These are phyloP conservation scores for Sisymbrium altissimum DNA, from an alignment of 345 rosid species.

Conservation along the genomic window DNA sequence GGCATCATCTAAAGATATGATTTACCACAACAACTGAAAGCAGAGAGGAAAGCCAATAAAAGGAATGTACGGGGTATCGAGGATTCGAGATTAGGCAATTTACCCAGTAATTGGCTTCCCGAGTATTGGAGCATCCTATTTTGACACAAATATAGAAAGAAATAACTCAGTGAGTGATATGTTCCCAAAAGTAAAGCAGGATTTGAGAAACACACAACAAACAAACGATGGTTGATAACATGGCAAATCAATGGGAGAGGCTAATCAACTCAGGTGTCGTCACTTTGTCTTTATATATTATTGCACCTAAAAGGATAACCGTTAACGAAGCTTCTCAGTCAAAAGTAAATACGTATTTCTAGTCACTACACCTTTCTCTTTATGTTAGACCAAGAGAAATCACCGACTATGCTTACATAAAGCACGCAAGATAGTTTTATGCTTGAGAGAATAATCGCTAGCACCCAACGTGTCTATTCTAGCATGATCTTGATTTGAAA, in stretches of 20 bases:
- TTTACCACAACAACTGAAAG: conserved; percentile 5
- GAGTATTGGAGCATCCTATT: conserved; percentile 84
- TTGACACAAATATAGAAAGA: conserved; percentile 19
- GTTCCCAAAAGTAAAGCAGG: background rate
- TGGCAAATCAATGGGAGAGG: conserved; percentile 3
- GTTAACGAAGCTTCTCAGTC: background rate
- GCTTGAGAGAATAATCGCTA: background rate
- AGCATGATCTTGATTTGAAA: conserved; percentile 2
- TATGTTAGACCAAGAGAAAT: background rate
- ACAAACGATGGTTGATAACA: background rate
- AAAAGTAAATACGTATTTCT: background rate
- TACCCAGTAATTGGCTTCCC: conserved; percentile 90
- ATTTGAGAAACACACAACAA: background rate
- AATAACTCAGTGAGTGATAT: conserved; percentile 4
- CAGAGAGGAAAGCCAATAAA: conserved; percentile 4
- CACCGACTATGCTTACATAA: background rate
- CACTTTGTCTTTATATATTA: background rate
- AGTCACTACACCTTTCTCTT: background rate
- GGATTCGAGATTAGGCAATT: conserved; percentile 26
- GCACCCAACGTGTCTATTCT: conserved; percentile 6
- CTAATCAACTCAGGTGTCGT: background rate
- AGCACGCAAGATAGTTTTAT: background rate
- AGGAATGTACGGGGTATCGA: background rate
- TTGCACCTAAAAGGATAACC: background rate
- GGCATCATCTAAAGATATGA: background rate